Base-by-base conservation (phyloP, 1,284 basidiomycete species). In the Cryptococcus sp. region DNA sequence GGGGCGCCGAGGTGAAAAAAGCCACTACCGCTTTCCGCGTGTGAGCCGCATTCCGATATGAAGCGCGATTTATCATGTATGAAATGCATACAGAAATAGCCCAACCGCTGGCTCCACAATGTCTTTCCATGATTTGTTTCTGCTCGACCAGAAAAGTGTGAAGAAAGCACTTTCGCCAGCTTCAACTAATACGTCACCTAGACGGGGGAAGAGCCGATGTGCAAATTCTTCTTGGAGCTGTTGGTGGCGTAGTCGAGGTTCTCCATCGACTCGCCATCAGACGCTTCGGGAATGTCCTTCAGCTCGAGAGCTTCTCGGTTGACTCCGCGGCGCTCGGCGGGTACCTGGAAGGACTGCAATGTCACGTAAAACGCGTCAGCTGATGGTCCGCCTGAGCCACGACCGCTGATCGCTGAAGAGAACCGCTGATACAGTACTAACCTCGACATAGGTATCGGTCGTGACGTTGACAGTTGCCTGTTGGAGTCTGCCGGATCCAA, bases 1-100 rank as follows among this genome's bases (percentile, higher is more conserved):
- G 91, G n/a, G 76, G 91, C 61, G 89, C 91, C n/a, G 90, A 92
- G 76, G 87, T 71, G 23, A 76, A 73, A 54, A 67, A 66, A 39
- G 60, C 63, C 16, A 64, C 63, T 1, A 66, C 73, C 38, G 69
- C 71, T 3, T 79, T 79, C 64, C 62, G 75, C 22, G 73, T 77
- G 11, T 76, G 68, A 61, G n/a, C 7, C 8, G 30, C 30, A 8
- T 35, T 35, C 30, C 7, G 30, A 13, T 35, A 23, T 8, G 25
- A 3, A 25, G 6, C 30, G 30, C 8, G 30, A 35, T 10, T 8
- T 35, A 35, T 10, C 30, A 35, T 35, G 13, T 35, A 10, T 13
- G 30, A 35, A 35, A 35, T 35, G 30, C 30, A 35, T 35, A 35
- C 30, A 35, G 30, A 35, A 35, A 35, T 8, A n/a, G n/a, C n/a